Base-by-base conservation (phyloP, 2,329 filamentous ascomycete species). In the Fusarium vanettenii region DNA sequence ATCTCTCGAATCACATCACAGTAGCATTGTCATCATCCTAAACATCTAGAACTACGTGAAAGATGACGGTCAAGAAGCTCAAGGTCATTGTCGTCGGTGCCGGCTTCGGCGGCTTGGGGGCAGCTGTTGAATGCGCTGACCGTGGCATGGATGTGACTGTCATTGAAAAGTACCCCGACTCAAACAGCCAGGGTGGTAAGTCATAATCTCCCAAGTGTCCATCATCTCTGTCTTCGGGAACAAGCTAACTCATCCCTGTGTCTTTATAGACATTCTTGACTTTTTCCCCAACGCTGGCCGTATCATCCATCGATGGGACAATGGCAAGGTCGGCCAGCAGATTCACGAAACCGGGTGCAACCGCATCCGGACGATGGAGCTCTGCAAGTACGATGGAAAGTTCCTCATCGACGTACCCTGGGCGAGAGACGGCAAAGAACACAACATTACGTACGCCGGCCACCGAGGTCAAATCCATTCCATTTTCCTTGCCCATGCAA, bases 151-250 rank as follows among this genome's bases (percentile, higher is more conserved):
- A 68, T 39, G 66, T 68, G 6, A 64, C 66, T 2, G 60, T 68
- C 29, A 33, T 68, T 43, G 66, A 68, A n/a, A 68, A 68, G 29
- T 60, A 68, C 52, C 60, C 66, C n/a, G 66, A 68, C 52, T 68
- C 66, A 6, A 68, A 68, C 35, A 68, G 60, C 20, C 60, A 68
- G 31, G 66, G 66, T 35, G 66, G 66, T 60, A 52, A 55, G 59
- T 27, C 48, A 31, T 39, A n/a, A 39, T n/a, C 37, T 39, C 18
- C 37, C 37, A 39, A 39, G 37, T n/a, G 37, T n/a, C 16, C 16
- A 39, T 39, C 37, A n/a, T 8, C 16, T 37, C 35, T 39, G 37
- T 39, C 37, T 39, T 39, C 37, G 7, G 16, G 8, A n/a, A 39
- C 37, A 39, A 18, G 18, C 33, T 22, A 39, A 45, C 37, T 33